Base-by-base conservation (phyloP, 192 early-diverging fungal genomes). In the Pecoramyces ruminantium region DNA sequence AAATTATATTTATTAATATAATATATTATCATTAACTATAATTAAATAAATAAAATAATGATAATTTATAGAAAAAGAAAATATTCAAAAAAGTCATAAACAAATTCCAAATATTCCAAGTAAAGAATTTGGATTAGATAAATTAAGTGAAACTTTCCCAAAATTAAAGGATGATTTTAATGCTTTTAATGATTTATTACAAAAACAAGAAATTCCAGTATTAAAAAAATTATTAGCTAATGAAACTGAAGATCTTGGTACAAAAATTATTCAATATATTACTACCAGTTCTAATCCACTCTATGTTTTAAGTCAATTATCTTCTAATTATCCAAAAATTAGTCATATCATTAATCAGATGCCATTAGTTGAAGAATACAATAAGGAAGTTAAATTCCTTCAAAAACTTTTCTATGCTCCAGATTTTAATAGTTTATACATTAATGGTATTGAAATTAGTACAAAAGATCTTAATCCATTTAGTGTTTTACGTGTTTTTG, bases 281-380 rank as follows among this genome's bases (percentile, higher is more conserved):
- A 67, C 92, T n/a, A 42, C 84, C 30, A 86, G 92, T 0, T 78
- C 87, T 9, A 84, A 92, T 78, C 91, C 93, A 25, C 83, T 98
- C 11, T 81, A 83, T 1, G 85, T 92, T 11, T 85, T 99, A 27
- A 86, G 86, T 30, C 88, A 89, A 51, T 81, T 96, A 8, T 84
- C 92, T 11, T 95, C 95, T 83, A 90, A 97, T 83, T 93, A 97
- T 82, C 97, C 96, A 5, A 95, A 95, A 81, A 93, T 94, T 82
- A 93, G 95, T 11, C 93, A 96, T 81, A 83, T 90, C 30, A 84
- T 97, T 28, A 87, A 91, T 1, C 79, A 87, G 27, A 78, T 92
- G n/a, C 81, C 80, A 0, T 25, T 93, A 4, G 87, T 91, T 81
- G 78, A 82, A 16, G 84, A 88, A 11, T 81, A 92, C 0, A 83